These are phyloP conservation scores for Cyberlindnera meyerae DNA, from an alignment of 805 yeast genomes.

Conservation along the genomic window DNA sequence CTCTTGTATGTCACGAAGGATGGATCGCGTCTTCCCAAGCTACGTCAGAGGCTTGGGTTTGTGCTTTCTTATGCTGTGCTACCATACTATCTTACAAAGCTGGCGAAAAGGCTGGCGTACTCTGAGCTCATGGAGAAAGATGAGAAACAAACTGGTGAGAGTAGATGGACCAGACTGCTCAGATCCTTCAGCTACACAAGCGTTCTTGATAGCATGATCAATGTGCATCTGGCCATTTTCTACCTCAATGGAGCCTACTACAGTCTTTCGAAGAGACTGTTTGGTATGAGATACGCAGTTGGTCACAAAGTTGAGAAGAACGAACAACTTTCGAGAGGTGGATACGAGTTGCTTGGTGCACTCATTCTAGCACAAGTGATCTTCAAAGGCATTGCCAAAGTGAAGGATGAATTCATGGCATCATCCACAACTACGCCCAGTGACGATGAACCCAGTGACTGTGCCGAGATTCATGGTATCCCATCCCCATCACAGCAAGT, in stretches of 20 bases:
- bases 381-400: conserved; percentile 32
- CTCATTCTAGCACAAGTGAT: conserved; percentile 49
- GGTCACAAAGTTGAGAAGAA: conserved; percentile 54
- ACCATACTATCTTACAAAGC: conserved; percentile 48
- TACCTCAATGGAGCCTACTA: conserved; percentile 82
- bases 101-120: conserved; percentile 16
- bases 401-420: conserved; percentile 1
- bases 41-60: conserved; percentile 49
- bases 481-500: conserved; percentile 3
- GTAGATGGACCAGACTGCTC: no score
- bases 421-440: no score
- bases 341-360: conserved; percentile 73
- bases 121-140: conserved; percentile 14
- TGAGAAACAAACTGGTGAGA: no score
- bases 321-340: conserved; percentile 40
- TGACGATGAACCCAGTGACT: no score
- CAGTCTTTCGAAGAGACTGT: conserved; percentile 66
- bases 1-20: conserved; percentile 53
- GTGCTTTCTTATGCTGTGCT: conserved; percentile 54
- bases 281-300: conserved; percentile 75
- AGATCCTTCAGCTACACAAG: conserved; percentile 37
- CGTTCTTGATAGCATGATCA: conserved; percentile 48
- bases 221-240: conserved; percentile 74
- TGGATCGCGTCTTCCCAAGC: conserved; percentile 46
- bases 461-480: conserved; percentile 7